Conservation (phyloP, 176 grass and related monocot species). For the Musa beccarii region DNA sequence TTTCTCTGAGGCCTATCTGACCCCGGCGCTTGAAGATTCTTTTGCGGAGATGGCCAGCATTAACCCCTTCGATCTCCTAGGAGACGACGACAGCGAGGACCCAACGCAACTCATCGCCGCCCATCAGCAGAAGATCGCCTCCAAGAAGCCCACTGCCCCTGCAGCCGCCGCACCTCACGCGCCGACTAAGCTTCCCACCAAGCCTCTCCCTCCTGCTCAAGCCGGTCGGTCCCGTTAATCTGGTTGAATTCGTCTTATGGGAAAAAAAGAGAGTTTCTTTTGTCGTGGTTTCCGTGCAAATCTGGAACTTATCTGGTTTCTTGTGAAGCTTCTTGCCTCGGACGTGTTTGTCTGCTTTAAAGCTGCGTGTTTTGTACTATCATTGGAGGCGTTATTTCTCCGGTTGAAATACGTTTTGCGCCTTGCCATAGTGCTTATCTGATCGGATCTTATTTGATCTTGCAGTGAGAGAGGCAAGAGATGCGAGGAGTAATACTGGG, state of each 20-base stretch:
- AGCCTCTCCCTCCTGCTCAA: conserved; percentile 56
- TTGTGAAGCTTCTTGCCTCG: neutral
- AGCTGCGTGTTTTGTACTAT: neutral
- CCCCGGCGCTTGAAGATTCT: neutral
- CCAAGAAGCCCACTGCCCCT: conserved; percentile 23
- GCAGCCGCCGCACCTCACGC: conserved; percentile 13
- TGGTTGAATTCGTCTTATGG: neutral
- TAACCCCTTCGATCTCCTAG: conserved; percentile 68
- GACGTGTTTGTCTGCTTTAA: neutral
- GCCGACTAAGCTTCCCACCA: conserved; percentile 50
- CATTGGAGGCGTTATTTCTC: neutral
- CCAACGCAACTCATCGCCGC: conserved; percentile 51
- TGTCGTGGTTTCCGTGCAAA: neutral
- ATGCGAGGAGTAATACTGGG: conserved; percentile 24
- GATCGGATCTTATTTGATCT: neutral
- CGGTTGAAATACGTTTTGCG: neutral
- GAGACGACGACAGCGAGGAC: conserved; percentile 75
- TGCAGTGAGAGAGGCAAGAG: conserved; percentile 28
- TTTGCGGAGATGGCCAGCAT: conserved; percentile 35
- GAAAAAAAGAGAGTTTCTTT: neutral
- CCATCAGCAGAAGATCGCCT: conserved; percentile 24
- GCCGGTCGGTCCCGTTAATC: conserved; percentile 36
- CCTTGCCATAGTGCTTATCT: neutral
- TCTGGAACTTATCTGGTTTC: neutral
- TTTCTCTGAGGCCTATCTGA: neutral